Conservation (phyloP, 257 asterid species). For the Handroanthus guayacan region DNA sequence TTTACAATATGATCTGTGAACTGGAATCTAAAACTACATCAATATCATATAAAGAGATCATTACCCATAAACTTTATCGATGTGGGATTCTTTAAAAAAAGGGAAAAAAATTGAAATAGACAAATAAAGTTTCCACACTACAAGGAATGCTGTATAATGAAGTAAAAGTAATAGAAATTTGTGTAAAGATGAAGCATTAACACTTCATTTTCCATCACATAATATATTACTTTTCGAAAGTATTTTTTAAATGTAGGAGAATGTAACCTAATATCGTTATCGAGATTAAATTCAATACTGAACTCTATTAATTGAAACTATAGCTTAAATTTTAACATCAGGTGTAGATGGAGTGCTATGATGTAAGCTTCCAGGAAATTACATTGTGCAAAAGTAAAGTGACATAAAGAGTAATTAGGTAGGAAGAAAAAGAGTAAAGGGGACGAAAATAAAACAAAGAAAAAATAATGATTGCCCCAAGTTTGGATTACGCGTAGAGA, state of each 20-base stretch:
- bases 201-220: not conserved
- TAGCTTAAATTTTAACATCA: too few species aligned
- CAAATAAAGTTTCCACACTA: too few species aligned
- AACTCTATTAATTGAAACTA: too few species aligned
- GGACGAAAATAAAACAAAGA: not conserved
- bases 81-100: too few species aligned
- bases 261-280: too few species aligned
- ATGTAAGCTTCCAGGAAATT: not conserved
- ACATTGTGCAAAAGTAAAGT: not conserved
- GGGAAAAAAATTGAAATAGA: not conserved
- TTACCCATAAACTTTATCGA: too few species aligned
- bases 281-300: too few species aligned
- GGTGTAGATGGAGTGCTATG: too few species aligned
- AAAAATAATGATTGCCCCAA: not conserved
- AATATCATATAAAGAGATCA: too few species aligned
- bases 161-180: not conserved
- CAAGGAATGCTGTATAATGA: too few species aligned
- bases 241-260: not conserved
- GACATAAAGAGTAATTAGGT: not conserved
- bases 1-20: too few species aligned
- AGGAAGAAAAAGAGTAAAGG: not conserved
- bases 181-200: not conserved
- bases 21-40: too few species aligned
- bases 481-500: not conserved
- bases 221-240: not conserved